Evolutionary conservation across 75 land plant species (phyloP).

Genomic region (Pinus tabuliformis): DNA sequence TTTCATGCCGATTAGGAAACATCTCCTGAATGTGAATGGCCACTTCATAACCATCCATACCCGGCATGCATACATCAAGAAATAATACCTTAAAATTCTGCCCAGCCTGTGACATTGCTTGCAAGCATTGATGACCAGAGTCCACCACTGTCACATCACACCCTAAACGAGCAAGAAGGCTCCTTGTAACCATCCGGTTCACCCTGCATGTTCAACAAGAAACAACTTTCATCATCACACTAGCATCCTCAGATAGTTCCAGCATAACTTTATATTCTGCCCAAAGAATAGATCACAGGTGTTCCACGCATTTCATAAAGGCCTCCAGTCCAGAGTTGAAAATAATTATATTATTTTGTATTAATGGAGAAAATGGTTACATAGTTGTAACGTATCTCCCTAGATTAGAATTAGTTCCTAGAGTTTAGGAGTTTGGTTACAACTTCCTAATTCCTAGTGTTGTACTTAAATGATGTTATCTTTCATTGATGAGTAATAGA

Average conservation of each 20-base stretch:
- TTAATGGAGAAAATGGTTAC: no score
- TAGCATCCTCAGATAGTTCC: background rate
- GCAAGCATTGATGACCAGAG: conserved; percentile 50
- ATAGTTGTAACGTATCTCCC: no score
- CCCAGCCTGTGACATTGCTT: conserved; percentile 27
- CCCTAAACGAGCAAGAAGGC: conserved; percentile 54
- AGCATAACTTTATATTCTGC: background rate
- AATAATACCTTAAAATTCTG: conserved; percentile 47
- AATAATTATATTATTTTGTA: no score
- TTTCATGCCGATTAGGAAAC: conserved; percentile 43
- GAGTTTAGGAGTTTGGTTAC: no score
- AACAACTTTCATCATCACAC: background rate
- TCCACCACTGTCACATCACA: conserved; percentile 51
- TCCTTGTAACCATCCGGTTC: conserved; percentile 48
- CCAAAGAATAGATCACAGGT: background rate
- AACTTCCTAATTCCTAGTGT: no score
- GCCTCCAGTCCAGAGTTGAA: no score
- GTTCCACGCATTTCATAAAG: no score
- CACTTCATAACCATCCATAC: conserved; percentile 66
- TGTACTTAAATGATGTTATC: no score
- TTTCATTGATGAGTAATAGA: no score
- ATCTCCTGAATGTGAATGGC: conserved; percentile 48
- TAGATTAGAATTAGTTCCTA: no score
- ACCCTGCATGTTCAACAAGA: conserved; percentile 31
- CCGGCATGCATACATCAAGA: conserved; percentile 67